phyloP scores from a whole-genome alignment of 2,329 filamentous ascomycete species.

The Pyricularia grisea region DNA sequence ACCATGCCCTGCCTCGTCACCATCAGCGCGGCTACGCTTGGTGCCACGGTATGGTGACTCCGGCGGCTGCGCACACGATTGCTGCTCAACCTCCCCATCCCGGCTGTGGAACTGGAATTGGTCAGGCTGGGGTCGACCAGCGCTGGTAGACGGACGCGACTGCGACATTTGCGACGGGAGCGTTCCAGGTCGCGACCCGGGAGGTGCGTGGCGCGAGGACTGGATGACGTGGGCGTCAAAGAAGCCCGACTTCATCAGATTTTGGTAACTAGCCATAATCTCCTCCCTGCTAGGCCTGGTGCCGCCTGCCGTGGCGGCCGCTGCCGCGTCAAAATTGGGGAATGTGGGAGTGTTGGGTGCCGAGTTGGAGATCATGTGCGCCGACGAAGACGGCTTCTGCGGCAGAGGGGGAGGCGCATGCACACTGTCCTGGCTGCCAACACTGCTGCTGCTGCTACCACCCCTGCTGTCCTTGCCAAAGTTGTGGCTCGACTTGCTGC shows the following conservation, averaged over 20 bases:
- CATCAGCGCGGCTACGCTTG: slow-evolving; percentile 6
- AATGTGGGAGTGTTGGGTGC: not conserved
- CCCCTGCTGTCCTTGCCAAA: slow-evolving; percentile 6
- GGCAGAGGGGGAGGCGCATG: not conserved
- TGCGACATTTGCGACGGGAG: not conserved
- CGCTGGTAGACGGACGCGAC: not conserved
- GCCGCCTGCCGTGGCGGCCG: not conserved
- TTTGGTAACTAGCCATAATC: slow-evolving; percentile 45
- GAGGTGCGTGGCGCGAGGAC: slow-evolving; percentile 39
- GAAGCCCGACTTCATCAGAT: slow-evolving; percentile 47
- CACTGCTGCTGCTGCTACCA: not conserved
- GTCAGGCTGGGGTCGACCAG: not conserved
- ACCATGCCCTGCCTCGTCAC: slow-evolving; percentile 5
- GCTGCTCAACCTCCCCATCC: not conserved
- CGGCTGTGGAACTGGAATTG: not conserved
- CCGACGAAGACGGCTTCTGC: not conserved
- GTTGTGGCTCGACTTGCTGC: slow-evolving; percentile 13
- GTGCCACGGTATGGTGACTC: slow-evolving; percentile 6
- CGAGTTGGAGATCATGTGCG: not conserved
- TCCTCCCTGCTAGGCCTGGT: slow-evolving; percentile 34
- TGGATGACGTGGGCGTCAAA: slow-evolving; percentile 49
- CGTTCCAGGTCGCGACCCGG: not conserved
- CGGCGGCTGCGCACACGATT: slow-evolving; percentile 4
- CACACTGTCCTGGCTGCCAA: not conserved
- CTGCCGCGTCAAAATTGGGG: not conserved